Evolutionary conservation across 208 protist species (phyloP), one percentile per base, ranked within the genome.

Genomic region (Leishmania gerbilli): DNA sequence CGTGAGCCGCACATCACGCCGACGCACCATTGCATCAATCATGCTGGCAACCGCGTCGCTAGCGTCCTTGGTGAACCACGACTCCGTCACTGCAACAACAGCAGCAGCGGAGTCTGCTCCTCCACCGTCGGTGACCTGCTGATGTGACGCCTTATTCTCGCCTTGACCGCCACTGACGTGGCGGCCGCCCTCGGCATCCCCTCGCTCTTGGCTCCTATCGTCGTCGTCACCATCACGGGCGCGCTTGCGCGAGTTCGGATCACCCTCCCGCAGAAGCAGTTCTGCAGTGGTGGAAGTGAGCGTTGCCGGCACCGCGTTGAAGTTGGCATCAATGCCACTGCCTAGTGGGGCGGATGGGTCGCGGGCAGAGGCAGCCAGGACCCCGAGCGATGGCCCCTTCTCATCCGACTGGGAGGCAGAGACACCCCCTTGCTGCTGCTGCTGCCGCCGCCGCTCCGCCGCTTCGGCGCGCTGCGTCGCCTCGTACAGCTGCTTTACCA

Each of bases 401-500:
- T 62, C 85, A 80, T 87, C 55, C 84, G 64, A 31, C 68, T 15
- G 68, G 42, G 68, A 31, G 42, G 68, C 68, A 72, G 68, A 51
- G 68, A 51, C 17, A 62, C 13, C 8, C 31, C 31, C 13, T 77
- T 65, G 37, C 42, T 56, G 0, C 55, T 65, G 58, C 49, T 56
- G 40, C 19, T n/a, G 58, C 40, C 0, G 45, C 45, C 77, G 49
- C 64, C 17, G 11, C 69, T 83, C 81, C 37, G 81, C 82, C 7
- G 56, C 77, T 47, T 86, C 89, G 3, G 77, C 78, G n/a, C 81
- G 88, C 79, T 93, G 90, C 51, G 90, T 92, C 3, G 65, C 78
- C 6, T 81, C 68, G 79, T 95, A 95, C 58, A 96, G 85, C 81
- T 96, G 90, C 81, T 88, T 76, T 65, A 94, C 68, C 9, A 96